Base-by-base conservation (phyloP, 495 filamentous ascomycete species). In the Penicillium antarcticum region DNA sequence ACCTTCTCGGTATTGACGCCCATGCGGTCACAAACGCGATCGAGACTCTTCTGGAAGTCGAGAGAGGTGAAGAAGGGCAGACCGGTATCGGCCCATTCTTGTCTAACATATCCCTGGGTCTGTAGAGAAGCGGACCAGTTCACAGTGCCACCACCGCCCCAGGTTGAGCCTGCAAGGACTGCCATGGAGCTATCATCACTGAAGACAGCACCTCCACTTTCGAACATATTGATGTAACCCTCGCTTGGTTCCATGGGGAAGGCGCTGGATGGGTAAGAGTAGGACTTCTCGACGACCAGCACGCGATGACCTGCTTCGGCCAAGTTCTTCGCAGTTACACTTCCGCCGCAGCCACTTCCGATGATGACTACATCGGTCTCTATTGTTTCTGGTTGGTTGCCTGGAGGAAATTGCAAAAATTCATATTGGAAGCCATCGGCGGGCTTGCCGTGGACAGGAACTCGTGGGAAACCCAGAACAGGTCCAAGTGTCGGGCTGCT, bases 71-170 rank as follows among this genome's bases (percentile, higher is more conserved):
- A 96, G 56, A 94, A 88, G 0, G 80, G 75, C n/a, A 97, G 71
- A 3, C 83, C 83, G 18, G 65, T 53, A 47, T 84, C 73, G 1
- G 89, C 85, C 92, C 92, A 97, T 67, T 97, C 89, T 51, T 83
- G 74, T 12, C 90, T 79, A 0, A 97, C 88, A 54, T 77, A 92
- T 13, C 76, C 84, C 67, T 92, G 92, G 0, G 86, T 86, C 62
- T 92, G 89, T 31, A 96, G 67, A 12, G 80, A 79, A n/a, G 88
- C 92, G 33, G 85, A 87, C 91, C 91, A 96, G 60, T 96, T 95
- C 49, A 96, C 66, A 1, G 87, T 88, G 0, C 91, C 90, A 32
- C 92, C 92, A 42, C 92, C 92, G 33, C 92, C 92, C 81, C 87
- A 97, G 18, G 80, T 84, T 16, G 80, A 79, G 3, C 87, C 91